A percentile compares a stretch with the other conserved stretches of the same genome.
Conservation (phyloP, 192 early-diverging fungal species). For the Backusella mclennaniae region DNA sequence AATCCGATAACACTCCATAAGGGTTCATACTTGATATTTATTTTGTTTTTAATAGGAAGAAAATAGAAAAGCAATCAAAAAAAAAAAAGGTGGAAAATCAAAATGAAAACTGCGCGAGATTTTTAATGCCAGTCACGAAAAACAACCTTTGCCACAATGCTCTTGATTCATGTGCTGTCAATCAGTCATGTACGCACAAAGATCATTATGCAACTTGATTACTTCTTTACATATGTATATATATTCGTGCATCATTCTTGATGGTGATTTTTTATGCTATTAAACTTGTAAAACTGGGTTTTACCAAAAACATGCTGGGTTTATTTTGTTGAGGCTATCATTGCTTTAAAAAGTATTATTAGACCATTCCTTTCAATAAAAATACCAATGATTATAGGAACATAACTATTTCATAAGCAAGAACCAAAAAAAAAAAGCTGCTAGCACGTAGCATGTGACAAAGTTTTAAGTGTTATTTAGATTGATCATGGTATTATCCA, state of each 20-base stretch:
- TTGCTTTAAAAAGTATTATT: too few species aligned
- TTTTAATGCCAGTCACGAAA: slow-evolving; percentile 2
- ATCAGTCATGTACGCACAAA: not conserved
- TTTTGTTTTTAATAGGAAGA: not conserved
- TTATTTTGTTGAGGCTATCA: too few species aligned
- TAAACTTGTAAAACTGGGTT: too few species aligned
- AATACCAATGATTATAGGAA: too few species aligned
- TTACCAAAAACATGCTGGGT: too few species aligned
- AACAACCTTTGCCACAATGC: not conserved
- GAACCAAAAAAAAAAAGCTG: not conserved
- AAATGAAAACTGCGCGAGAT: not conserved
- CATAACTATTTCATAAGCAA: too few species aligned
- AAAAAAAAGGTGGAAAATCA: slow-evolving; percentile 1
- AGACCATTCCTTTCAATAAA: not conserved
- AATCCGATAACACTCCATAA: not conserved
- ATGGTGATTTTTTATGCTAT: not conserved
- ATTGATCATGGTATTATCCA: not conserved
- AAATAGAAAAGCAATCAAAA: not conserved
- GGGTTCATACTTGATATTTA: not conserved
- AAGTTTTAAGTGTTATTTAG: not conserved
- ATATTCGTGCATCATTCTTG: not conserved
- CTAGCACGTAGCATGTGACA: not conserved
- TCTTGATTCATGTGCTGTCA: not conserved
- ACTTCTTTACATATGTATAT: not conserved
- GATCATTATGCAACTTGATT: not conserved